phyloP scores from a whole-genome alignment of 257 asterid genomes.

The Capsicum baccatum region DNA sequence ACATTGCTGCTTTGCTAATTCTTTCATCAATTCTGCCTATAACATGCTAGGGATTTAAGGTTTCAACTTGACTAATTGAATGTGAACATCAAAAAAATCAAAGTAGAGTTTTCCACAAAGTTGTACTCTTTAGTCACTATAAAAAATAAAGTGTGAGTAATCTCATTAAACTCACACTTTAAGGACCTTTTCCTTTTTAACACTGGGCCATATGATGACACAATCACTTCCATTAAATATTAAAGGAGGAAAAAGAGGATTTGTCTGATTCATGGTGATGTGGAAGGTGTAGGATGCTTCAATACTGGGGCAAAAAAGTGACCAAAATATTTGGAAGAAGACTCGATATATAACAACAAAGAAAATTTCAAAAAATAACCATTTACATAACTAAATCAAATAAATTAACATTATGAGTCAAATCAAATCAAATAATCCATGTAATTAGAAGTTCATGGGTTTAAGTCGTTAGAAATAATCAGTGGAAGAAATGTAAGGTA shows the following conservation, averaged over 20 bases:
- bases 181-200: constrained; percentile 37
- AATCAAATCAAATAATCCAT: too few species aligned
- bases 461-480: too few species aligned
- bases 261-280: constrained; percentile 61
- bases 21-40: not conserved
- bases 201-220: constrained; percentile 51
- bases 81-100: constrained; percentile 21
- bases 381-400: not conserved
- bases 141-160: constrained; percentile 30
- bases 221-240: constrained; percentile 37
- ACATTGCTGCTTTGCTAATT: not conserved
- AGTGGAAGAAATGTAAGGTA: too few species aligned
- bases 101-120: constrained; percentile 33
- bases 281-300: constrained; percentile 41
- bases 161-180: constrained; percentile 41
- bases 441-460: too few species aligned
- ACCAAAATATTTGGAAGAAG: constrained; percentile 12
- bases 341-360: not conserved
- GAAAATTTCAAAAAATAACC: not conserved
- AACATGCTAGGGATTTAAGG: not conserved
- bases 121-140: constrained; percentile 34
- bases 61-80: constrained; percentile 25
- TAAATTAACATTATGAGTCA: not conserved
- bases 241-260: constrained; percentile 32
- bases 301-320: constrained; percentile 31